Percentiles rank a stretch among this genome's conserved stretches.
phyloP scores from a whole-genome alignment of 345 rosid species.

The Jatropha curcas region DNA sequence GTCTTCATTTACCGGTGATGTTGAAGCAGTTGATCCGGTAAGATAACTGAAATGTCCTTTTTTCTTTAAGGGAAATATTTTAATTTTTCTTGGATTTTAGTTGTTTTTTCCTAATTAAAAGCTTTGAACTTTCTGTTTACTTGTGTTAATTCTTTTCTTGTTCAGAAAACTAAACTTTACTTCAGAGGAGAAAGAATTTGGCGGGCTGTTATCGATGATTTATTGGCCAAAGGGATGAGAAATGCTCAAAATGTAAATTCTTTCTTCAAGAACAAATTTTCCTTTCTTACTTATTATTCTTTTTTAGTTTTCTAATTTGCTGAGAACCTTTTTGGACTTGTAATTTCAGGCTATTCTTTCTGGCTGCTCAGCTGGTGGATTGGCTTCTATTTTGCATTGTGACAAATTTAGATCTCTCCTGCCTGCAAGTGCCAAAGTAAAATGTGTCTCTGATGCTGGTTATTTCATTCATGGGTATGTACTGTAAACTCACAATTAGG shows the following conservation, averaged over 20 bases:
- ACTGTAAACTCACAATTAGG: too few species aligned
- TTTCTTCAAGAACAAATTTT: neutral
- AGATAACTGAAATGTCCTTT: conserved; percentile 25
- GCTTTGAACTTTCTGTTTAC: neutral
- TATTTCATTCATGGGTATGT: conserved; percentile 84
- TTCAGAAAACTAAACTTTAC: conserved; percentile 81
- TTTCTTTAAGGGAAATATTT: too few species aligned
- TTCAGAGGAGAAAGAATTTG: conserved; percentile 91
- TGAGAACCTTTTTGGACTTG: neutral
- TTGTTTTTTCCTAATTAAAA: neutral
- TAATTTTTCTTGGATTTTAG: too few species aligned
- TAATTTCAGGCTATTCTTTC: conserved; percentile 72
- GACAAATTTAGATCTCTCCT: conserved; percentile 72
- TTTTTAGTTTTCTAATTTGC: neutral
- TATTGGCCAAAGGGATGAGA: conserved; percentile 81
- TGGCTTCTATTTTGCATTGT: conserved; percentile 85
- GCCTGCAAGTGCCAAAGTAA: conserved; percentile 69
- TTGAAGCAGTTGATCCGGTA: conserved; percentile 70
- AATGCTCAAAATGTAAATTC: conserved; percentile 65
- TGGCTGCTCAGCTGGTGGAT: conserved; percentile 97
- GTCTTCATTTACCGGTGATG: conserved; percentile 89
- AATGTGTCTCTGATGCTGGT: conserved; percentile 95
- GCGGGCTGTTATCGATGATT: conserved; percentile 74
- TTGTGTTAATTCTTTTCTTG: conserved; percentile 33
- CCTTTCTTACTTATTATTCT: neutral